Base-by-base conservation (phyloP, 345 rosid genomes). In the Camelina sativa region DNA sequence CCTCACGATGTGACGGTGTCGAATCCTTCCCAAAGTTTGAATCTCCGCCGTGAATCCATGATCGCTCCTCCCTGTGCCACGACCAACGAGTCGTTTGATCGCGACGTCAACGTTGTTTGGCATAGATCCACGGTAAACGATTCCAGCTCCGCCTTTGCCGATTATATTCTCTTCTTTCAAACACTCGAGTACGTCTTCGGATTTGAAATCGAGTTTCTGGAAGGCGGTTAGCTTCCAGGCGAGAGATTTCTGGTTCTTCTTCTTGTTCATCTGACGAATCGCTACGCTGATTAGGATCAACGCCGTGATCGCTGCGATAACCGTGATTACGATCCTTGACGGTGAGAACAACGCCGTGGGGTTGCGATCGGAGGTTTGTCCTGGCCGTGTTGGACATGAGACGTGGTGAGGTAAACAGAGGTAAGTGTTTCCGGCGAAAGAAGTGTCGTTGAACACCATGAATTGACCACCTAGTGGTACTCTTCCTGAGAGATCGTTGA, bases 21-120 rank as follows among this genome's bases (percentile, higher is more conserved):
- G 67, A 72, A 94, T 94, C 48, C 86, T 81, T 6, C 98, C 97
- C 0, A 94, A 79, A 9, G 97, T 94, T 66, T 87, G 90, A 19
- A 93, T 93, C 86, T 93, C 98, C 1, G 98, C 98, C 2, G 91
- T 86, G 86, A 93, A 93, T 1, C 98, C 97, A 11, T 89, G 91
- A 57, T 93, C 98, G 30, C 68, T 86, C 37, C 83, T 60, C 16
- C 96, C 91, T 0, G 78, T 82, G 1, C 91, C 90, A 35, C 91
- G 90, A 12, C 97, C 96, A 0, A 85, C 92, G 11, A 93, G 76
- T 1, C 84, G 80, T 77, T 94, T 94, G 62, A 91, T 91, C 16
- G 97, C 98, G 3, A 91, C 90, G 63, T 87, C 95, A 1, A 59
- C 62, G 46, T 89, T 91, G 57, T 83, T 80, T 0, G 84, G 86